Base-by-base conservation (phyloP, 2,329 filamentous ascomycete genomes). In the Sclerotinia nivalis region DNA sequence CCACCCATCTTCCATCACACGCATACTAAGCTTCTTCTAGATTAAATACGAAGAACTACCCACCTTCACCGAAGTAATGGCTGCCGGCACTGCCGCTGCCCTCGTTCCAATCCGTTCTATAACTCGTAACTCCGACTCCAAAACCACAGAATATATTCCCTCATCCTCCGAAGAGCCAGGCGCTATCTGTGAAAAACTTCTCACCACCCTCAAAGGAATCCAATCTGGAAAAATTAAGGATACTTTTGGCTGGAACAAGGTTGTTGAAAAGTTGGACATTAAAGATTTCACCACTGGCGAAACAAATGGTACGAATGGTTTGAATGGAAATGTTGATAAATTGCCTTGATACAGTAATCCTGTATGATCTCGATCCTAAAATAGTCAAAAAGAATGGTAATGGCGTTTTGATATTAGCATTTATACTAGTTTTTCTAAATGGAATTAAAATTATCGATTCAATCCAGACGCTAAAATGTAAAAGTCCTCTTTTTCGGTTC, bases 51-150 rank as follows among this genome's bases (percentile, higher is more conserved):
- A 80, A 25, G 87, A 89, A 76, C 83, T 89, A 25, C 80, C 83
- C 15, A 74, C 77, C 22, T 93, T 93, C 78, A 83, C 77, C 65
- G 95, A 98, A 81, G 89, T 99, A 66, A 89, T 97, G 81, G 96
- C 95, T 5, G 94, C 93, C 3, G 95, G 95, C 1, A 98, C 95
- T 0, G 95, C 95, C 0, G 95, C 94, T 0, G 92, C 93, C 0
- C 84, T 99, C 68, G 94, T 98, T 4, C 95, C 95, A 1, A 96
- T 97, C 80, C 91, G 91, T 72, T 96, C 92, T 75, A 97, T 98
- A 79, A 96, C 92, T 3, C 88, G 93, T 76, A 86, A 84, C 34
- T 80, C 81, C 25, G 65, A 78, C 59, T 77, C 78, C 31, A 86
- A 90, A 78, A 86, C 82, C 37, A 82, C 87, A 65, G 84, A 82